Conservation (phyloP, 768 basidiomycete species). For the Leccinum barrowsii region DNA sequence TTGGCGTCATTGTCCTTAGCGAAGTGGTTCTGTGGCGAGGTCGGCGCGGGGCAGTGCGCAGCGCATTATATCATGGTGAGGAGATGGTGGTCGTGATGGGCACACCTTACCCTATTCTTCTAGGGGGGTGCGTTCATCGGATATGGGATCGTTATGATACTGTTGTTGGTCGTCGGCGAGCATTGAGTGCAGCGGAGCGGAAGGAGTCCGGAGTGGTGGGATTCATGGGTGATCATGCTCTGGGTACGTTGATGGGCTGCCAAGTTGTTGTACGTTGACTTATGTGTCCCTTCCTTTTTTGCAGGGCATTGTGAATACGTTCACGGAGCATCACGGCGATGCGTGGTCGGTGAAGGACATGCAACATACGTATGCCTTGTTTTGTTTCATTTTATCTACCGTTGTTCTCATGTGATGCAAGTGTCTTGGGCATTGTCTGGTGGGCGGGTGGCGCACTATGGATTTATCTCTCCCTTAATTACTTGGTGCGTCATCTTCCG, state of each 20-base stretch:
- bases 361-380: conserved; percentile 77
- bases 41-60: conserved; percentile 74
- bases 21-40: conserved; percentile 72
- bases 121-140: conserved; percentile 83
- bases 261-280: not conserved
- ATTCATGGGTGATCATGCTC: conserved; percentile 63
- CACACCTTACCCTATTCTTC: not conserved
- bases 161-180: conserved; percentile 75
- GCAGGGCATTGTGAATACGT: conserved; percentile 69
- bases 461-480: conserved; percentile 74
- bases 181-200: conserved; percentile 69
- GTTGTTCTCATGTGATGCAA: conserved; percentile 21
- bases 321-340: conserved; percentile 84
- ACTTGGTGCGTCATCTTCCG: conserved; percentile 47
- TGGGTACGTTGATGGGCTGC: conserved; percentile 40
- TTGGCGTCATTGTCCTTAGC: conserved; percentile 66
- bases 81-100: not conserved
- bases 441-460: conserved; percentile 94
- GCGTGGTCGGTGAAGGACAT: conserved; percentile 64
- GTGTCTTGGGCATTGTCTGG: conserved; percentile 58
- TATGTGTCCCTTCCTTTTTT: not conserved
- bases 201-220: conserved; percentile 81
- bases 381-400: not conserved
- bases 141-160: conserved; percentile 77
- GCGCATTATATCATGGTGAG: conserved; percentile 80